Evolutionary conservation across 2,329 filamentous ascomycete genomes (phyloP), one percentile per base, ranked within the genome.

Genomic region (Alternaria viburni): DNA sequence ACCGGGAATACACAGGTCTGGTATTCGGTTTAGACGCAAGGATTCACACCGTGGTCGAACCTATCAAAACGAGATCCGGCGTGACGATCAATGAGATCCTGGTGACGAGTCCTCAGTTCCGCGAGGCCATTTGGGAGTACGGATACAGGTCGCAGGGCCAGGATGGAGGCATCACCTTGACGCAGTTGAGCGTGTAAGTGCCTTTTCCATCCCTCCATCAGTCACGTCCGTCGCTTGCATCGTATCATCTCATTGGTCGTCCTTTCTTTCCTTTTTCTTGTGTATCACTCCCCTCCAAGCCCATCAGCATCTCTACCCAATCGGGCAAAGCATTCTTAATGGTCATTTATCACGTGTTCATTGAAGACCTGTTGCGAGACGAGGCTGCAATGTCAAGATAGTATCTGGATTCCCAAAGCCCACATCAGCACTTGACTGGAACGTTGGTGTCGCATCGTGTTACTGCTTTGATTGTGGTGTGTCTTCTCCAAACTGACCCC

Each of bases 81-180:
- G 88, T 93, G 41, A 79, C 78, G 5, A 82, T 87, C 65, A 84
- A 85, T 61, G 91, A 93, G 79, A 92, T 98, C 74, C 87, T 94
- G 57, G 95, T 99, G 56, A 88, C 90, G 70, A 97, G 93, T 74
- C 96, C 96, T 54, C 96, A 99, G 82, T 99, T 99, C 79, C 83
- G 88, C 46, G 89, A 92, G 70, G 94, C 94, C 4, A 86, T 90
- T 69, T 99, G 96, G 96, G 88, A 91, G 65, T 98, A 97, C 82
- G 89, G 90, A 15, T 92, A 95, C 77, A 87, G 90, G 67, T 83
- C 90, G 62, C 86, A 87, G 47, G 87, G 87, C n/a, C 84, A 89
- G 47, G 87, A 89, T 62, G 92, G 91, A n/a, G 94, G 93, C 47
- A 90, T 96, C 68, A 88, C 89, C 69, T 90, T 97, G 57, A 92